A percentile compares a stretch with the other conserved stretches of the same genome.
phyloP scores from a whole-genome alignment of 495 filamentous ascomycete species.

The Penicillium macrosclerotiorum region DNA sequence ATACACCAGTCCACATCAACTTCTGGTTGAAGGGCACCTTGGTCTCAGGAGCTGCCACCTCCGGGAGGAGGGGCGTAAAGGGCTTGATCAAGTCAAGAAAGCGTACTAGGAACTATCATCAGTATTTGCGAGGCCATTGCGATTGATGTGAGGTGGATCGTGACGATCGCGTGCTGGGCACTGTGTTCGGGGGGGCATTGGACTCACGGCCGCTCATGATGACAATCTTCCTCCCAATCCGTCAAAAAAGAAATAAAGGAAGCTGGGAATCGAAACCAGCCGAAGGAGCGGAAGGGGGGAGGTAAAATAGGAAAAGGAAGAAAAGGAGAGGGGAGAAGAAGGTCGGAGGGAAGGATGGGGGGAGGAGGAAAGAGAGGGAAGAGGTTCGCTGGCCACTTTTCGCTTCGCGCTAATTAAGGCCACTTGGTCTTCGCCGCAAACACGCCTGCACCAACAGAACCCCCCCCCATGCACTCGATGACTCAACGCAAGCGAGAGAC shows the following conservation, averaged over 20 bases:
- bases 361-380: constrained; percentile 36
- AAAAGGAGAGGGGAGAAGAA: constrained; percentile 33
- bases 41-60: constrained; percentile 94
- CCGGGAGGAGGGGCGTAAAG: constrained; percentile 97
- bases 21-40: constrained; percentile 98
- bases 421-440: constrained; percentile 41
- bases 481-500: constrained; percentile 9
- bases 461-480: too few species aligned
- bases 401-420: constrained; percentile 46
- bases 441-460: constrained; percentile 5
- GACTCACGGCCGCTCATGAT: constrained; percentile 50
- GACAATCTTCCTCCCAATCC: constrained; percentile 38
- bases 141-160: constrained; percentile 11
- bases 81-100: constrained; percentile 99
- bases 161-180: constrained; percentile 38
- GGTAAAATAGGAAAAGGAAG: constrained; percentile 42
- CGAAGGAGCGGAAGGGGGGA: constrained; percentile 43
- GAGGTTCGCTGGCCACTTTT: constrained; percentile 46
- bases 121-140: constrained; percentile 33
- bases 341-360: constrained; percentile 35
- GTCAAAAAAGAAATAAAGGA: constrained; percentile 25
- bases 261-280: constrained; percentile 59
- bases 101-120: constrained; percentile 63
- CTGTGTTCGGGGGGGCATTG: constrained; percentile 10
- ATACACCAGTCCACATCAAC: constrained; percentile 96